Evolutionary conservation across 2,329 filamentous ascomycete genomes (phyloP), one percentile per base, ranked within the genome.

Genomic region (Pyricularia sp.): DNA sequence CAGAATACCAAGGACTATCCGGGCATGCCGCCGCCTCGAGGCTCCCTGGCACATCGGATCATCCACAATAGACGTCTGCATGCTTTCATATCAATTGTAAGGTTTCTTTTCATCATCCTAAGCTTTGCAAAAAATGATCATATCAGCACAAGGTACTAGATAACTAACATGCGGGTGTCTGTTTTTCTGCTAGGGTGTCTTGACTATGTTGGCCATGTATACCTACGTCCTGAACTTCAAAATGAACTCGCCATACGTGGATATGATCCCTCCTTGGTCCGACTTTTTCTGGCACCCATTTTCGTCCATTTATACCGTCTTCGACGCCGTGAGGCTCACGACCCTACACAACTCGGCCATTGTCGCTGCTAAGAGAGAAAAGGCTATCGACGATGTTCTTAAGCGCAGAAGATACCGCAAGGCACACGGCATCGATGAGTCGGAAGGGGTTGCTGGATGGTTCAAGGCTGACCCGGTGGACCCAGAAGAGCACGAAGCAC

Each of bases 341-440:
- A 86, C 91, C 73, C 85, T 88, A 73, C 90, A 94, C 78, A 86
- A 87, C 72, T 90, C 88, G 33, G 82, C 86, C 72, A 81, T 88
- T 75, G 90, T 91, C 31, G 83, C 85, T 68, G 92, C 94, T 79
- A 88, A 88, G 80, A 86, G 94, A 69, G 86, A 88, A 75, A 85
- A 85, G 75, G 89, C 88, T 73, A 84, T 93, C 69, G 93, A 97
- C 73, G 95, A 99, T 80, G 90, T 95, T 31, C 86, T 90, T 78
- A 97, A 97, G 87, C 86, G 94, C 74, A 87, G 87, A 71, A 89
- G 92, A 78, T 99, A 93, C 80, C 88, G 94, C 75, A 90, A 92
- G 79, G 92, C 91, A 70, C 93, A 97, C 82, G 93, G 93, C 11
- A 78, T 97, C 75, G 90, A 93, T 77, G 82, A 85, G 73, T 83